phyloP scores from a whole-genome alignment of 768 basidiomycete species.

The Pisolithus microcarpus region DNA sequence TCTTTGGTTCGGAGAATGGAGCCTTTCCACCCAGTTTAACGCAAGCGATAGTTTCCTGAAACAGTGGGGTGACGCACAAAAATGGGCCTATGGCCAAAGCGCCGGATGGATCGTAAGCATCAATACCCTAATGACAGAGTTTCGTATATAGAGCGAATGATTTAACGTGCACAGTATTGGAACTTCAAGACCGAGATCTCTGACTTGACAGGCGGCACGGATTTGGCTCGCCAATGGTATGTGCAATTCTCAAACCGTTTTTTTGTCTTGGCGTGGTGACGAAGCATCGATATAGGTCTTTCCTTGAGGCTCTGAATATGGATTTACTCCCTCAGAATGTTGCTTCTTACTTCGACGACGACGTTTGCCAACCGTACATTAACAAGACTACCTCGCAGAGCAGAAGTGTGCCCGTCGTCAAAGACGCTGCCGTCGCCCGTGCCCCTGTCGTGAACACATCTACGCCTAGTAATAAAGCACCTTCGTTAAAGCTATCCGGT shows the following conservation, averaged over 20 bases:
- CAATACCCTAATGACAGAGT: neutral
- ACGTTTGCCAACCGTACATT: too few species aligned
- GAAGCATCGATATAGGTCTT: neutral
- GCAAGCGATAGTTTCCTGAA: constrained; percentile 54
- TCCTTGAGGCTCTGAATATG: too few species aligned
- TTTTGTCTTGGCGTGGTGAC: neutral
- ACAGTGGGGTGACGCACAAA: constrained; percentile 74
- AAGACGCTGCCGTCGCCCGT: too few species aligned
- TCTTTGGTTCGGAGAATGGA: constrained; percentile 56
- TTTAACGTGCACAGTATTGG: constrained; percentile 43
- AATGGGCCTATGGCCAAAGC: constrained; percentile 51
- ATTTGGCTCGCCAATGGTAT: neutral
- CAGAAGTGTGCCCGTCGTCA: too few species aligned
- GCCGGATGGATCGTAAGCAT: constrained; percentile 61
- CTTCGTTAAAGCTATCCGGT: too few species aligned
- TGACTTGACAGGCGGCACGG: neutral
- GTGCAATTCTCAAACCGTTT: neutral
- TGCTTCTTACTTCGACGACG: too few species aligned
- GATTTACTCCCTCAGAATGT: too few species aligned
- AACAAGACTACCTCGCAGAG: too few species aligned
- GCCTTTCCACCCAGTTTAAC: constrained; percentile 56
- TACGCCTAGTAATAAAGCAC: too few species aligned
- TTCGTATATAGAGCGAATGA: neutral
- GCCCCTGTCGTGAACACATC: too few species aligned
- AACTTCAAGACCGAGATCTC: constrained; percentile 62